phyloP scores from a whole-genome alignment of 1,284 basidiomycete genomes.

The Takashimella koratensis region DNA sequence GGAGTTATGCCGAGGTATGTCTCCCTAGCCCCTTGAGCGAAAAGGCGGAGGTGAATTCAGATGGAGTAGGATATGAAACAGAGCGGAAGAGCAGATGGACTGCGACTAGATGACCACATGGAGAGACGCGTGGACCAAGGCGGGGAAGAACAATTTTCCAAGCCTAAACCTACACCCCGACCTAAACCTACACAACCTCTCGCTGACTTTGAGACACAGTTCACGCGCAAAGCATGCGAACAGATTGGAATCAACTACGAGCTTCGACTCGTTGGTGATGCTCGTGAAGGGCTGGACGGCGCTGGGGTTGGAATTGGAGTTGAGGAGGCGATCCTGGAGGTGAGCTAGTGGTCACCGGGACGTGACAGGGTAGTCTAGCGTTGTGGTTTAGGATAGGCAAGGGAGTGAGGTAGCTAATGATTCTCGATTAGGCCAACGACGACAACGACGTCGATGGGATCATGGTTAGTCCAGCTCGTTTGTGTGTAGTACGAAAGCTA shows the following conservation, averaged over 20 bases:
- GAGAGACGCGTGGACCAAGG: background rate
- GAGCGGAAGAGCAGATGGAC: too few relatives aligned
- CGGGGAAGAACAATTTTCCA: too few relatives aligned
- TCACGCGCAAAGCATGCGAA: constrained; percentile 87
- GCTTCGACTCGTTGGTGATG: constrained; percentile 63
- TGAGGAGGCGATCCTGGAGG: constrained; percentile 88
- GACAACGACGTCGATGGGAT: constrained; percentile 85
- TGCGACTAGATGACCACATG: too few relatives aligned
- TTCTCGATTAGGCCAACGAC: constrained; percentile 62
- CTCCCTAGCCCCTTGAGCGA: too few relatives aligned
- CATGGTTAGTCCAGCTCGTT: constrained; percentile 74
- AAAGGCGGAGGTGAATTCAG: too few relatives aligned
- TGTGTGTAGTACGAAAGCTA: too few relatives aligned
- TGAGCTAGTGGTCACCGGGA: constrained; percentile 16
- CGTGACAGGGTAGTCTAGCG: background rate
- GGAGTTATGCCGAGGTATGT: constrained; percentile 72
- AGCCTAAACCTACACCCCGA: too few relatives aligned
- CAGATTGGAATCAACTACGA: constrained; percentile 85
- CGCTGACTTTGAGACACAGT: too few relatives aligned
- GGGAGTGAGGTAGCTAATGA: background rate
- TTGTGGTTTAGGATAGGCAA: background rate
- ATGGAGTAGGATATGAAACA: too few relatives aligned
- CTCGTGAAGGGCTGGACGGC: constrained; percentile 47
- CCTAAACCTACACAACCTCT: too few relatives aligned
- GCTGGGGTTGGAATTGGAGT: constrained; percentile 66